These are phyloP conservation scores for Amauroascus niger DNA, from an alignment of 2,329 filamentous ascomycete genomes.

Conservation along the genomic window DNA sequence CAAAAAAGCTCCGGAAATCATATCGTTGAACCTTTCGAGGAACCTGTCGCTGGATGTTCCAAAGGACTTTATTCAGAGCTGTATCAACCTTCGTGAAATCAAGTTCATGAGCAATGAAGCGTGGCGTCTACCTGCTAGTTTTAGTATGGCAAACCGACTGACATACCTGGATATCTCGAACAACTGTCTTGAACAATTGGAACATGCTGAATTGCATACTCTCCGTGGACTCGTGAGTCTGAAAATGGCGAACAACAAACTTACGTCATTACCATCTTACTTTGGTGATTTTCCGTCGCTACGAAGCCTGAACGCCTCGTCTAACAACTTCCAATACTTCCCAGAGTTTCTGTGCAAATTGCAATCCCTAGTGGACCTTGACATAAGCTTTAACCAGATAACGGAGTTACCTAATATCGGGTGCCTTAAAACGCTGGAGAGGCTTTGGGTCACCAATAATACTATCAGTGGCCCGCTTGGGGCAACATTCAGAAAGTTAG, in stretches of 20 bases:
- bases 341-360: constrained; percentile 77
- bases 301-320: constrained; percentile 81
- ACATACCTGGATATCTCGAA: constrained; percentile 92
- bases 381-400: constrained; percentile 94
- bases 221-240: constrained; percentile 72
- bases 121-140: constrained; percentile 69
- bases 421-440: constrained; percentile 67
- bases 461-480: constrained; percentile 68
- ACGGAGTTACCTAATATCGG: constrained; percentile 69
- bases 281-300: constrained; percentile 72
- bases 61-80: constrained; percentile 91
- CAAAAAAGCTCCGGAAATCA: constrained; percentile 82
- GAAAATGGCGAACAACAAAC: constrained; percentile 85
- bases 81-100: constrained; percentile 83
- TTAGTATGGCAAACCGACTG: constrained; percentile 68
- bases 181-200: constrained; percentile 78
- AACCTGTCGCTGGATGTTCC: constrained; percentile 89
- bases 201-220: constrained; percentile 69
- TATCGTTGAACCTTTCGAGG: constrained; percentile 83
- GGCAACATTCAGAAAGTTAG: constrained; percentile 59
- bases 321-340: constrained; percentile 79
- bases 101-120: constrained; percentile 94
- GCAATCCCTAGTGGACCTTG: constrained; percentile 76
- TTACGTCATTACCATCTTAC: constrained; percentile 67
- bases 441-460: constrained; percentile 94